Evolutionary conservation across 805 yeast genomes (phyloP).

Genomic region (Candida fluviatilis): DNA sequence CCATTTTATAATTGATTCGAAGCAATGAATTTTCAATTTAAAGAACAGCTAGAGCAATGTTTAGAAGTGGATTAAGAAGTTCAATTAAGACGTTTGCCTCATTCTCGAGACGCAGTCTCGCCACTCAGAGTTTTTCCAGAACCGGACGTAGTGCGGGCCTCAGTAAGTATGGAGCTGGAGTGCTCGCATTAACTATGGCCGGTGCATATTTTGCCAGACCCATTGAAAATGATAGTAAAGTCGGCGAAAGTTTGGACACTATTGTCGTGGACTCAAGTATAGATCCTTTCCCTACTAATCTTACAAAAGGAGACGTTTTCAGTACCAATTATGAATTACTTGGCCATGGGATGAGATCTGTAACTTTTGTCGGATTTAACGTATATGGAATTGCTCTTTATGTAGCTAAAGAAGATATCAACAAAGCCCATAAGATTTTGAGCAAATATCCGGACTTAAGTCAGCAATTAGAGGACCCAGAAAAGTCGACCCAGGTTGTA

Average conservation of each 20-base stretch:
- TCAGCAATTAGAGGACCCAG: slow-evolving; percentile 47
- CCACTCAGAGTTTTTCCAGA: neutral
- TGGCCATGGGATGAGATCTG: slow-evolving; percentile 80
- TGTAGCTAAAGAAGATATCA: slow-evolving; percentile 58
- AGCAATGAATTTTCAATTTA: no score
- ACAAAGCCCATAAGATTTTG: slow-evolving; percentile 28
- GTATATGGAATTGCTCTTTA: slow-evolving; percentile 89
- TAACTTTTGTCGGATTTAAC: slow-evolving; percentile 75
- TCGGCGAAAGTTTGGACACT: slow-evolving; percentile 10
- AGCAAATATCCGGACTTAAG: slow-evolving; percentile 19
- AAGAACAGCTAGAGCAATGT: no score
- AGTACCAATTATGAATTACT: slow-evolving; percentile 47
- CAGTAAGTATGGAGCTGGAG: no score
- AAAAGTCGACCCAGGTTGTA: slow-evolving; percentile 49
- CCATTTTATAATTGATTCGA: no score
- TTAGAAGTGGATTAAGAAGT: slow-evolving; percentile 1
- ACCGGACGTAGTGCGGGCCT: no score
- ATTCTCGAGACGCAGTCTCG: neutral
- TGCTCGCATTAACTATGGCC: neutral
- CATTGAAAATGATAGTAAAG: slow-evolving; percentile 2
- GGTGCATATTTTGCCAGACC: neutral
- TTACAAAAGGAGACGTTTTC: slow-evolving; percentile 14
- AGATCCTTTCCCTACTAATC: slow-evolving; percentile 42
- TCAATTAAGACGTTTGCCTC: neutral
- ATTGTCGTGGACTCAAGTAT: slow-evolving; percentile 48